Evolutionary conservation across 306 rosid genomes (phyloP).

Genomic region (Trifolium subterraneum): DNA sequence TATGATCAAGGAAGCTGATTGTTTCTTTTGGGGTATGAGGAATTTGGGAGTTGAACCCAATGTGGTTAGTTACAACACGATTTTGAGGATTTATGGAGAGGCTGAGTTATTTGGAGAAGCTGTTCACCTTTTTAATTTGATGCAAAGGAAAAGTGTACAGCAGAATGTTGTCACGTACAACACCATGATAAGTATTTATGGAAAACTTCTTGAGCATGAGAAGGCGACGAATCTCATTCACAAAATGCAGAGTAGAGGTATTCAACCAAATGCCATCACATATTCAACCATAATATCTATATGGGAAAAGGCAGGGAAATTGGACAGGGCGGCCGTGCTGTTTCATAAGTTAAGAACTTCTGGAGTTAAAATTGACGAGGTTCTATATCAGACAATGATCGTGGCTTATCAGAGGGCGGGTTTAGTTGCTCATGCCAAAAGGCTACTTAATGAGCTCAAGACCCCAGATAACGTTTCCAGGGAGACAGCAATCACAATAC

Average conservation of each 20-base stretch:
- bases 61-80: conserved; percentile 90
- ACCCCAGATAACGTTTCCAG: conserved; percentile 76
- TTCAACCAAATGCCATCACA: conserved; percentile 88
- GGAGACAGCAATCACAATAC: conserved; percentile 77
- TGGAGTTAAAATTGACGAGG: conserved; percentile 84
- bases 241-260: conserved; percentile 84
- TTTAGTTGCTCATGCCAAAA: conserved; percentile 91
- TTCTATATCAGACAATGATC: conserved; percentile 92
- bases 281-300: conserved; percentile 91
- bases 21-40: conserved; percentile 94
- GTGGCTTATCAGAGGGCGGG: conserved; percentile 90
- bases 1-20: conserved; percentile 91
- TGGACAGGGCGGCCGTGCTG: conserved; percentile 83
- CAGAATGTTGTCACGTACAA: conserved; percentile 90
- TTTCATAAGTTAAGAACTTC: conserved; percentile 89
- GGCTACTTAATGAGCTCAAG: conserved; percentile 82
- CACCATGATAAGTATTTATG: conserved; percentile 91
- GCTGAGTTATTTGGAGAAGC: conserved; percentile 95
- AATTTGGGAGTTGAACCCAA: conserved; percentile 82
- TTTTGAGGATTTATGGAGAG: conserved; percentile 91
- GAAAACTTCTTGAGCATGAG: conserved; percentile 85
- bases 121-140: conserved; percentile 82
- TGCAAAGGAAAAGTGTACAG: conserved; percentile 76
- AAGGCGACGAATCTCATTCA: conserved; percentile 89
- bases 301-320: conserved; percentile 93